These are phyloP conservation scores for Pochonia chlamydosporia DNA, from an alignment of 2,329 filamentous ascomycete genomes.

Conservation along the genomic window DNA sequence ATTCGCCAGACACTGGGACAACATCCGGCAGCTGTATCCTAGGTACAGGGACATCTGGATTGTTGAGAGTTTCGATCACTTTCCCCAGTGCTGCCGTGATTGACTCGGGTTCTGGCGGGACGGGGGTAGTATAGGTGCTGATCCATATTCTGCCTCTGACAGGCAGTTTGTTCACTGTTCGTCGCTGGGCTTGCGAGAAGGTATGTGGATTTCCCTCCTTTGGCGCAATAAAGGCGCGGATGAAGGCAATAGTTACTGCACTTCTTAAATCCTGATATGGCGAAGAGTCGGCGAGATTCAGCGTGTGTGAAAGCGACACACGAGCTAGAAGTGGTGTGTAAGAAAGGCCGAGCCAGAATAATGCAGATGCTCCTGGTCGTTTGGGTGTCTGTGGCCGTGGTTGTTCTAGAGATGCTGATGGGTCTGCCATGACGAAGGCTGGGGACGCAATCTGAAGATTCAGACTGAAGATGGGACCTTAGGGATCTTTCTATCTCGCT, in stretches of 20 bases:
- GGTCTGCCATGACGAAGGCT: neutral
- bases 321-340: slow-evolving; percentile 53
- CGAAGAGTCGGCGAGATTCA: slow-evolving; percentile 63
- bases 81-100: slow-evolving; percentile 52
- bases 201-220: slow-evolving; percentile 34
- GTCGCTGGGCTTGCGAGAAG: slow-evolving; percentile 57
- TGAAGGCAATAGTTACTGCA: slow-evolving; percentile 62
- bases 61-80: slow-evolving; percentile 37
- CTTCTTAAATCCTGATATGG: slow-evolving; percentile 75
- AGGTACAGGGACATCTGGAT: slow-evolving; percentile 6
- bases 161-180: slow-evolving; percentile 56
- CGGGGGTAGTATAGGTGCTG: slow-evolving; percentile 59
- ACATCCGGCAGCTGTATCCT: slow-evolving; percentile 41
- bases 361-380: neutral
- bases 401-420: neutral
- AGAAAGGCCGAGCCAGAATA: slow-evolving; percentile 45
- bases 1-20: slow-evolving; percentile 61
- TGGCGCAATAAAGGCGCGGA: slow-evolving; percentile 57
- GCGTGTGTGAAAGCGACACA: slow-evolving; percentile 46
- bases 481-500: too few relatives aligned
- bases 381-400: neutral
- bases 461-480: too few relatives aligned
- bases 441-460: too few relatives aligned
- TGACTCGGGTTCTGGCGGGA: slow-evolving; percentile 46
- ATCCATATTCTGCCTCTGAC: slow-evolving; percentile 82